Base-by-base conservation (phyloP, 805 yeast species). In the Starmerella floris region DNA sequence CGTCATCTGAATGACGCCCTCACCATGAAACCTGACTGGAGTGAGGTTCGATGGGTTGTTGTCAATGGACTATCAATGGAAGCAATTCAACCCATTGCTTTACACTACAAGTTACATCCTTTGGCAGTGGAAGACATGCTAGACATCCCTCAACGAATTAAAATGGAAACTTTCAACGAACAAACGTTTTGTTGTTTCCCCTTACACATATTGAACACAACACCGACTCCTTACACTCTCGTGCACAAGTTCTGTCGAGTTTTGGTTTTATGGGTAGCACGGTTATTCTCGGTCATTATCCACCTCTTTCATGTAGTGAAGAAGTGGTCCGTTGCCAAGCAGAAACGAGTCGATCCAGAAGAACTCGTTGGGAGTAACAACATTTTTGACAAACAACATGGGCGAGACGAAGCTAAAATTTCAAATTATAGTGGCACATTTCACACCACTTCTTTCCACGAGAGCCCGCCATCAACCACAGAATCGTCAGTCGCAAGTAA, bases 61-160 rank as follows among this genome's bases (percentile, higher is more conserved):
- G 73, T 74, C 20, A 73, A 72, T 52, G 79, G 79, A 0, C 57
- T 74, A n/a, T 70, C 77, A 2, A 72, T 77, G 77, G 78, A 73
- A 41, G 75, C 76, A 6, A 67, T 75, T 6, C 62, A 70, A 8
- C 56, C 66, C 0, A 61, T 75, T 32, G 68, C 71, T 1, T 57
- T 64, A 33, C 56, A 59, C 38, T 74, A 65, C 53, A 56, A 62
- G 17, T 56, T 75, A 19, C 80, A 75, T 53, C 65, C 75, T 21
- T 59, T 75, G 36, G 73, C 79, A 0, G 61, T 75, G 35, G 80
- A 75, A 53, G 79, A 75, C 53, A 68, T 75, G 74, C 69, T 75
- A 35, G 79, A 75, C 56, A 65, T 73, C 23, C 79, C 79, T 4
- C 77, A 73, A 44, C 59, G 80, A 23, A 73, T 79, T 0, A 75